These are phyloP conservation scores for Henningerozyma blattae DNA, from an alignment of 805 yeast species.

Conservation along the genomic window DNA sequence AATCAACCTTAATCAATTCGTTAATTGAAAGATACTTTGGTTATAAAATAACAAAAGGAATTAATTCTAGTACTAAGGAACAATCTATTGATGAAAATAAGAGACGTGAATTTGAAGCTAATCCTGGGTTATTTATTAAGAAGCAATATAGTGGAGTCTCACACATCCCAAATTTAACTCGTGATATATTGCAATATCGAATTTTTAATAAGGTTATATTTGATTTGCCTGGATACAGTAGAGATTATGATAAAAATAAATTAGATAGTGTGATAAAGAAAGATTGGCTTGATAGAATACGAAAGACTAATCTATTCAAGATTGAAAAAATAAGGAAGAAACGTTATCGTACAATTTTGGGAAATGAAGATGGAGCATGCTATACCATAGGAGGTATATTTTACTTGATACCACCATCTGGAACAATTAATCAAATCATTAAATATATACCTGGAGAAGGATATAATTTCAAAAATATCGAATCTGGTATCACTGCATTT, in stretches of 20 bases:
- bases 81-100: slow-evolving; percentile 14
- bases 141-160: slow-evolving; percentile 26
- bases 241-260: slow-evolving; percentile 10
- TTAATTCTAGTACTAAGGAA: background rate
- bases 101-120: background rate
- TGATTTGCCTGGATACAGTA: slow-evolving; percentile 31
- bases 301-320: slow-evolving; percentile 24
- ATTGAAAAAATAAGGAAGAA: slow-evolving; percentile 20
- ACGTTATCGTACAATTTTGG: slow-evolving; percentile 27
- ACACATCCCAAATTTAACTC: slow-evolving; percentile 60
- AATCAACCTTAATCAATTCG: slow-evolving; percentile 46
- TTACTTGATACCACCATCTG: slow-evolving; percentile 42
- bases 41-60: slow-evolving; percentile 5
- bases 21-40: slow-evolving; percentile 26
- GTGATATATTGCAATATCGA: slow-evolving; percentile 33
- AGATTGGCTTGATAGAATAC: slow-evolving; percentile 18
- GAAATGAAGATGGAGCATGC: slow-evolving; percentile 28
- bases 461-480: slow-evolving; percentile 23
- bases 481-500: slow-evolving; percentile 24
- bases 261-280: slow-evolving; percentile 20
- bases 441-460: slow-evolving; percentile 33
- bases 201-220: slow-evolving; percentile 21
- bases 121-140: slow-evolving; percentile 3
- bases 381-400: slow-evolving; percentile 51
- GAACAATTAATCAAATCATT: slow-evolving; percentile 36